Percentiles rank a stretch among this genome's conserved stretches.
Evolutionary conservation across 805 yeast species (phyloP).

Genomic region (Spathaspora boniae): DNA sequence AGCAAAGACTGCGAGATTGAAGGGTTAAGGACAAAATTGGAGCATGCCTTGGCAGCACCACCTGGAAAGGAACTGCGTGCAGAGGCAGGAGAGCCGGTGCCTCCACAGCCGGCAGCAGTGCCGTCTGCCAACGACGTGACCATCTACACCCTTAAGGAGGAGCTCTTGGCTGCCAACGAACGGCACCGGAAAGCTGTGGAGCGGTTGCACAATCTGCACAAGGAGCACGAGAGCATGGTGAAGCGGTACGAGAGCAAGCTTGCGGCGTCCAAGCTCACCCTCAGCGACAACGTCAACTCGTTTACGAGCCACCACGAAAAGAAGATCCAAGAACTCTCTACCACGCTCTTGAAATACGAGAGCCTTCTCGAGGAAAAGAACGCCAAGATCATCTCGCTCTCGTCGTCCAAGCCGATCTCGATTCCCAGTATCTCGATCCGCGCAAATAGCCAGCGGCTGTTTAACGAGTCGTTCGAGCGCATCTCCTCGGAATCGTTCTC

Average conservation of each 20-base stretch:
- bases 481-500: conserved; percentile 7
- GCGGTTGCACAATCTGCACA: conserved; percentile 16
- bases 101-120: no score
- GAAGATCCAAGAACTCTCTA: conserved; percentile 31
- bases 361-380: conserved; percentile 35
- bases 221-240: conserved; percentile 13
- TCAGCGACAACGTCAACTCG: conserved; percentile 22
- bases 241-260: conserved; percentile 22
- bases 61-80: no score
- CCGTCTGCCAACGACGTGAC: conserved; percentile 5
- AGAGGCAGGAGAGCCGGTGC: no score
- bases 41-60: conserved; percentile 13
- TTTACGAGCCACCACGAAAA: conserved; percentile 28
- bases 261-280: conserved; percentile 21
- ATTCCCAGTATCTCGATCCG: conserved; percentile 31
- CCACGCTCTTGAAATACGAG: conserved; percentile 30
- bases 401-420: conserved; percentile 36
- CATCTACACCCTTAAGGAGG: conserved; percentile 13
- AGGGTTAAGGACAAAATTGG: conserved; percentile 13
- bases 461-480: no score
- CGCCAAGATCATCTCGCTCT: conserved; percentile 29
- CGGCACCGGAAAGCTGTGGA: conserved; percentile 15
- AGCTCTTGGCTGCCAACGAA: conserved; percentile 17
- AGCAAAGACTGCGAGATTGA: conserved; percentile 21
- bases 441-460: no score